Conservation (phyloP, 192 early-diverging fungal genomes). For the Rhizoclosmatium sp. region DNA sequence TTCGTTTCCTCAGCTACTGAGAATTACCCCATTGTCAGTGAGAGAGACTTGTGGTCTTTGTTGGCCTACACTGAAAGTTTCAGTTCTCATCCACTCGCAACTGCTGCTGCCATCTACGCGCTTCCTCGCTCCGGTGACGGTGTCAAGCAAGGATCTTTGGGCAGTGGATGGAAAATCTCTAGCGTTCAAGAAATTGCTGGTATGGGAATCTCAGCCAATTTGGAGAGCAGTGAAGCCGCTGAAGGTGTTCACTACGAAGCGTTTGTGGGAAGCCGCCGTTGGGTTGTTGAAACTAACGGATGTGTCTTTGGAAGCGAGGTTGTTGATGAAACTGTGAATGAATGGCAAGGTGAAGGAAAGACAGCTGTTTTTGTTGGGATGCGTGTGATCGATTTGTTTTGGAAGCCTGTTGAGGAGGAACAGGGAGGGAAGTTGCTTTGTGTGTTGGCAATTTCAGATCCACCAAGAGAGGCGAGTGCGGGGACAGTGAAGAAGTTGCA, state of each 20-base stretch:
- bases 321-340: slow-evolving; percentile 16
- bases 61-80: slow-evolving; percentile 41
- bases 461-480: slow-evolving; percentile 64
- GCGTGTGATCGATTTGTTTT: slow-evolving; percentile 41
- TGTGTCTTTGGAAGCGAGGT: slow-evolving; percentile 47
- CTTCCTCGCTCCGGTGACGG: background rate
- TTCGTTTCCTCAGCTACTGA: background rate
- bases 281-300: slow-evolving; percentile 37
- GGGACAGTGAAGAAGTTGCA: slow-evolving; percentile 59
- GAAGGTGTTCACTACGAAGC: background rate
- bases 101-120: slow-evolving; percentile 55
- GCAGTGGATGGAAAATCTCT: slow-evolving; percentile 3
- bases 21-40: slow-evolving; percentile 15
- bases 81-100: slow-evolving; percentile 78
- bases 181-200: slow-evolving; percentile 73
- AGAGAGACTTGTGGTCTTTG: slow-evolving; percentile 42
- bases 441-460: slow-evolving; percentile 71
- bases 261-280: slow-evolving; percentile 42
- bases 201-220: slow-evolving; percentile 60
- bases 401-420: slow-evolving; percentile 5
- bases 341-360: slow-evolving; percentile 66
- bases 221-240: background rate
- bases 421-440: slow-evolving; percentile 57
- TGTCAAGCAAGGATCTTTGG: background rate
- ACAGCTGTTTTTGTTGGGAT: slow-evolving; percentile 66